Base-by-base conservation (phyloP, 768 basidiomycete species). In the Xerocomellus chrysenteron region DNA sequence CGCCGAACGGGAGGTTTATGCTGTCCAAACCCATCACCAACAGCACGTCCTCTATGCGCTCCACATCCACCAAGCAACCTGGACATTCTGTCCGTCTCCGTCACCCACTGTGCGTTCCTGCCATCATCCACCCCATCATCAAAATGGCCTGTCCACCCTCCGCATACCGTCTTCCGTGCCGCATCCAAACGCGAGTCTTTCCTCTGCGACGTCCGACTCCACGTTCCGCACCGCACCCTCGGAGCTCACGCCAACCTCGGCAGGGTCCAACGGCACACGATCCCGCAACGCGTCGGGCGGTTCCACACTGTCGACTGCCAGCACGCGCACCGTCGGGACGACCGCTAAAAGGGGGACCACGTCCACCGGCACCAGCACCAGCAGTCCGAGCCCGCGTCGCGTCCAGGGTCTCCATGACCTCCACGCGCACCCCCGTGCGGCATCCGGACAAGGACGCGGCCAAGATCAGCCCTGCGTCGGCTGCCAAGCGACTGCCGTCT, bases 171-270 rank as follows among this genome's bases (percentile, higher is more conserved):
- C 73, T 3, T 21, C 66, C 5, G 26, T 32, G 5, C 53, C 60
- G 2, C 71, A 71, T 21, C 73, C 71, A 7, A 59, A 21, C 19
- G 68, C 73, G 5, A 62, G 48, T n/a, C 48, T 71, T 16, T 70
- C 72, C 12, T 71, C 69, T 0, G 69, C 73, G 13, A 65, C 48
- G 9, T 74, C 70, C 2, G 72, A 71, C 2, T 52, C 61, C 1
- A 73, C 72, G 0, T 72, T 73, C 58, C 68, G 65, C 24, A 72
- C 72, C 1, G 70, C 72, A 30, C 60, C 28, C 7, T 71, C 69
- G 28, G 72, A 71, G 28, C 53, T 68, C 24, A 71, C 72, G 4
- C 70, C 72, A 9, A 71, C 64, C 6, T 71, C 69, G 7, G 54
- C 67, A 5, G 62, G 62, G 7, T 68, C 68, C 1, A 58, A 41